Percentiles rank a stretch among this genome's conserved stretches.
phyloP scores from a whole-genome alignment of 2,329 filamentous ascomycete genomes.

The Huntiella decipiens region DNA sequence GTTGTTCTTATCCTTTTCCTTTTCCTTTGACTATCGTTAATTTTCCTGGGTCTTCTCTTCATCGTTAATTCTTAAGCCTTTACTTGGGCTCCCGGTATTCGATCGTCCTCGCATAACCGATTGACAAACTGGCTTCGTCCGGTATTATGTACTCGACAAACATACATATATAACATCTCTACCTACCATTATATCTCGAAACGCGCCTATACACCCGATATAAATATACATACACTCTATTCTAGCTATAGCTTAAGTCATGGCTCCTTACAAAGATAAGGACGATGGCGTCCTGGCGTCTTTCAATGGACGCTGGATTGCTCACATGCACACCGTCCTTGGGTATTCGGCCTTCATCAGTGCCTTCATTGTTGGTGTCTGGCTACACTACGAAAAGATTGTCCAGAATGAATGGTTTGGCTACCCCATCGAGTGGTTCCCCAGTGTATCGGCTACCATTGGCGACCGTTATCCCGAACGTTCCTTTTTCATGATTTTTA shows the following conservation, averaged over 20 bases:
- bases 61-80: too few species aligned
- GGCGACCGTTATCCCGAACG: slow-evolving; percentile 93
- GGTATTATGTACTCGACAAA: too few species aligned
- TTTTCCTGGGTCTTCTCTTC: too few species aligned
- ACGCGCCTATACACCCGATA: background rate
- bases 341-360: slow-evolving; percentile 79
- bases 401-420: slow-evolving; percentile 93
- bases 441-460: slow-evolving; percentile 89
- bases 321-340: slow-evolving; percentile 65
- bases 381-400: slow-evolving; percentile 88
- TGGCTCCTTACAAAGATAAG: slow-evolving; percentile 45
- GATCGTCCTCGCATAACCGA: too few species aligned
- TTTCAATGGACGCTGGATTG: slow-evolving; percentile 78
- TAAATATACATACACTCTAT: background rate
- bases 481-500: slow-evolving; percentile 93
- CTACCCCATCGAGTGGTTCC: slow-evolving; percentile 91
- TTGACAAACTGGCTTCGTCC: too few species aligned
- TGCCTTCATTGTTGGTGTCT: slow-evolving; percentile 61
- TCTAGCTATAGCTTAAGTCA: slow-evolving; percentile 13
- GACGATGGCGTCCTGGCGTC: slow-evolving; percentile 38
- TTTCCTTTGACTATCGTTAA: background rate
- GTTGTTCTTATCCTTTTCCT: slow-evolving; percentile 7
- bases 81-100: too few species aligned
- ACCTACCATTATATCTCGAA: too few species aligned
- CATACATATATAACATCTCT: too few species aligned